Base-by-base conservation (phyloP, 768 basidiomycete species). In the Gymnopilus junonius region DNA sequence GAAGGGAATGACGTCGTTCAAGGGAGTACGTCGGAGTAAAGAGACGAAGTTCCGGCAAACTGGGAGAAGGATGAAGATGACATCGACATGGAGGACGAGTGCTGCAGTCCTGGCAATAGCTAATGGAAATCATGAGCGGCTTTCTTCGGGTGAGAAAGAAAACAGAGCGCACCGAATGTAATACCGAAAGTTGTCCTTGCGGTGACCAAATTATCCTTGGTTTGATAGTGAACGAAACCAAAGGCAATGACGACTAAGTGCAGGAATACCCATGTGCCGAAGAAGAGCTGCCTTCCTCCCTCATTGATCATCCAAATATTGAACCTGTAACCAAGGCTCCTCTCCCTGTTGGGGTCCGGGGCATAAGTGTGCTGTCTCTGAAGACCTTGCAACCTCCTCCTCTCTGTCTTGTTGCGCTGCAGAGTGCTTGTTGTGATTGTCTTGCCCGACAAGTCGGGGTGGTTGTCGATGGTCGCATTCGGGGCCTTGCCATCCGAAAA, bases 41-140 rank as follows among this genome's bases (percentile, higher is more conserved):
- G 95, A 96, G 75, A 97, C 86, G 78, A 97, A 94, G 79, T 94
- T 96, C 64, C 96, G 88, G 84, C 96, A 98, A 73, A 98, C 86
- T 27, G 96, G 97, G 31, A 99, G 85, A 54, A 98, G 87, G 75
- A 99, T 95, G 81, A 97, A 93, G 65, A 93, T 87, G 63, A 94
- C 89, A 76, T 97, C 93, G 70, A 97, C 83, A 69, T 97, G 94
- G 8, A 97, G 85, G 54, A 96, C 87, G 46, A 97, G 88, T 5
- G 96, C 97, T 43, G 95, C 92, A 3, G 90, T 77, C 75, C 95
- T 90, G 51, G 96, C 95, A 67, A 93, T 91, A 45, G 89, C 95
- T 96, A 66, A 11, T 43, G 4, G 23, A 39, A 53, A 39, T 34
- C 27, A 57, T 42, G 20, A 21, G 20, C 29, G 29, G 56, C 14